Evolutionary conservation across 1,139 yeast species (phyloP).

Genomic region (Meyerozyma elateridarum): DNA sequence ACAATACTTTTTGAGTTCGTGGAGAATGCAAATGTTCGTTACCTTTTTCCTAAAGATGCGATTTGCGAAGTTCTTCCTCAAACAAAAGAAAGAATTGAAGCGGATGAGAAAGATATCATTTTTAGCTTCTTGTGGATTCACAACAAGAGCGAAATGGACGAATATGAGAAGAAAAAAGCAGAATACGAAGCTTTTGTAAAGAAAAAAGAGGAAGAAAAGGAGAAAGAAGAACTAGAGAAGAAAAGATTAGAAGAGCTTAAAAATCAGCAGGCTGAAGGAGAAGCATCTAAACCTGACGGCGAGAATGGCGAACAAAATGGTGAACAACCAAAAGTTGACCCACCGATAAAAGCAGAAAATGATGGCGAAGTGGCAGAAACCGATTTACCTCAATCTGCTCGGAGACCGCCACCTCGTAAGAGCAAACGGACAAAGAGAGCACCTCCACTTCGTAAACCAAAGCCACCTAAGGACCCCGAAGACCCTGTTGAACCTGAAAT

Average conservation of each 20-base stretch:
- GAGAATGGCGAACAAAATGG: constrained; percentile 6
- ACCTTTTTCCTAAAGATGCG: constrained; percentile 67
- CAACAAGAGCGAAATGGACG: constrained; percentile 45
- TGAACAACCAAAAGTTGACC: constrained; percentile 13
- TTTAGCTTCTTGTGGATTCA: constrained; percentile 65
- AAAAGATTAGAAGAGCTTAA: constrained; percentile 23
- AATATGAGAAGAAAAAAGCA: constrained; percentile 37
- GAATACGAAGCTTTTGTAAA: constrained; percentile 19
- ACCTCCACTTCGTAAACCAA: constrained; percentile 17
- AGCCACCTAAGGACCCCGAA: constrained; percentile 20
- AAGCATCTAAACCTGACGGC: background rate
- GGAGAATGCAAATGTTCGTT: constrained; percentile 76
- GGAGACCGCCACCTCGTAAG: constrained; percentile 19
- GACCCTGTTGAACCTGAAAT: constrained; percentile 38
- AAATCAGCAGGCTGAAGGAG: constrained; percentile 11
- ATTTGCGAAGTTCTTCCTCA: constrained; percentile 57
- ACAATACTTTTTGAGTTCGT: constrained; percentile 79
- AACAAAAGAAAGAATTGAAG: constrained; percentile 20
- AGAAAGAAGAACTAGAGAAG: constrained; percentile 19
- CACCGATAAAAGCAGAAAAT: constrained; percentile 4
- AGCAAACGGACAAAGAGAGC: constrained; percentile 19
- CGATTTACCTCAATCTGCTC: constrained; percentile 10
- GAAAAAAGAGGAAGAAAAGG: constrained; percentile 18
- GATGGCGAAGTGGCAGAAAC: constrained; percentile 12
- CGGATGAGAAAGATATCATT: constrained; percentile 44